These are phyloP conservation scores for Boletus tylopilopsis DNA, from an alignment of 768 basidiomycete genomes.

Conservation along the genomic window DNA sequence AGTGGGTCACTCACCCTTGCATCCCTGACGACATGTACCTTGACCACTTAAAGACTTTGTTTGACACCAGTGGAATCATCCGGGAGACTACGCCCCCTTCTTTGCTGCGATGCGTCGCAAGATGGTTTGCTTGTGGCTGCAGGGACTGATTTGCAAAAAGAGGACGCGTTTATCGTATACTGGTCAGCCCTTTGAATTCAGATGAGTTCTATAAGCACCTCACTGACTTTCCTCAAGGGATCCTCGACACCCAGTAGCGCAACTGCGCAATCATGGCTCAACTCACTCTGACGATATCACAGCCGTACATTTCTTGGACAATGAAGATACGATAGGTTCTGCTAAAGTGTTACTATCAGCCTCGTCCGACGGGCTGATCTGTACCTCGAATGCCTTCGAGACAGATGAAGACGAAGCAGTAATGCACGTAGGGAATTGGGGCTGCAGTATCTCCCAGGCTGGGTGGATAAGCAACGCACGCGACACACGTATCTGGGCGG, in stretches of 20 bases:
- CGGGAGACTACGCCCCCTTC: constrained; percentile 41
- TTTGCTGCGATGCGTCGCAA: constrained; percentile 67
- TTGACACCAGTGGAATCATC: constrained; percentile 44
- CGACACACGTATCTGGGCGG: constrained; percentile 63
- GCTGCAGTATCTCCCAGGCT: constrained; percentile 72
- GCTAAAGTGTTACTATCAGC: constrained; percentile 64
- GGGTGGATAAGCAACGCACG: constrained; percentile 52
- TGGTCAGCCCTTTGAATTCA: constrained; percentile 59
- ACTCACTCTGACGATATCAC: constrained; percentile 96
- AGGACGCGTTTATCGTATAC: constrained; percentile 81
- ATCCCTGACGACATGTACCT: constrained; percentile 11
- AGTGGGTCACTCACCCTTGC: constrained; percentile 41
- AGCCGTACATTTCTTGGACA: constrained; percentile 50
- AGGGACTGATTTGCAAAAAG: constrained; percentile 75
- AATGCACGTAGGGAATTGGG: constrained; percentile 80
- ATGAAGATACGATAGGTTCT: constrained; percentile 29
- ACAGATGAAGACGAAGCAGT: constrained; percentile 86
- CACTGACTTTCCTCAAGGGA: constrained; percentile 55
- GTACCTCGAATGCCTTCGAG: constrained; percentile 67
- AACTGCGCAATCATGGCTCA: constrained; percentile 71
- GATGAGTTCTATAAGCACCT: background rate
- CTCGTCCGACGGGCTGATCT: constrained; percentile 81
- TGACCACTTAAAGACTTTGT: constrained; percentile 37
- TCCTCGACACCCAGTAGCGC: constrained; percentile 68
- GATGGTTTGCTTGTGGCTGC: constrained; percentile 75